A percentile compares a stretch with the other conserved stretches of the same genome.
Evolutionary conservation across 345 rosid species (phyloP).

Genomic region (Citrus glauca): DNA sequence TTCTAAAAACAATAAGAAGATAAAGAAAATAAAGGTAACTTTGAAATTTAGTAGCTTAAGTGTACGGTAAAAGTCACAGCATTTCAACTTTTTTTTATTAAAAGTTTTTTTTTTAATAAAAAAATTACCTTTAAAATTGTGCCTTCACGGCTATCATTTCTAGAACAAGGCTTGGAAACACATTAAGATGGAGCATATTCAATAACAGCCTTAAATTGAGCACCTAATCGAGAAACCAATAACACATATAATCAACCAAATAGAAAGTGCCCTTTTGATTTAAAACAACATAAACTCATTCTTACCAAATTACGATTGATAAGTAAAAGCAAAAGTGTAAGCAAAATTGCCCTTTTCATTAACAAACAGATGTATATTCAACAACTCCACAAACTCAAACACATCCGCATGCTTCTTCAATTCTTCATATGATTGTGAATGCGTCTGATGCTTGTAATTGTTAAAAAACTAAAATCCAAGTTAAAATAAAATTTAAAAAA

Average conservation of each 20-base stretch:
- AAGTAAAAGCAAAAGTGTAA: background rate
- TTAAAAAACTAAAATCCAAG: background rate
- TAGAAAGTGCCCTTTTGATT: background rate
- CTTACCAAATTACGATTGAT: background rate
- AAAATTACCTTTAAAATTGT: conserved; percentile 43
- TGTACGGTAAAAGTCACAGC: background rate
- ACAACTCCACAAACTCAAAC: conserved; percentile 57
- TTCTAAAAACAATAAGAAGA: background rate
- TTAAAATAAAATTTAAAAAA: background rate
- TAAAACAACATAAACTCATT: no score
- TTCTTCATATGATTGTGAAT: conserved; percentile 51
- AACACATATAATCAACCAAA: background rate
- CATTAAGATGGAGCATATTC: conserved; percentile 73
- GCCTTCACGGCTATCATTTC: conserved; percentile 64
- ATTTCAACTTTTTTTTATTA: background rate
- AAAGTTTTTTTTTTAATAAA: background rate
- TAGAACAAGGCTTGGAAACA: conserved; percentile 40
- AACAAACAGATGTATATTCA: conserved; percentile 63
- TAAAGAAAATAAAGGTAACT: background rate
- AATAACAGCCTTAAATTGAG: conserved; percentile 59
- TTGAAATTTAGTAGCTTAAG: background rate
- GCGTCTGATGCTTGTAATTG: conserved; percentile 53
- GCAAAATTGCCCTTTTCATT: conserved; percentile 60
- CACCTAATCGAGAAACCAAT: conserved; percentile 23
- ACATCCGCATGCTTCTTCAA: conserved; percentile 64